Evolutionary conservation across 176 grass and related monocot species (phyloP), one percentile per base, ranked within the genome.

Genomic region (Oryza officinalis): DNA sequence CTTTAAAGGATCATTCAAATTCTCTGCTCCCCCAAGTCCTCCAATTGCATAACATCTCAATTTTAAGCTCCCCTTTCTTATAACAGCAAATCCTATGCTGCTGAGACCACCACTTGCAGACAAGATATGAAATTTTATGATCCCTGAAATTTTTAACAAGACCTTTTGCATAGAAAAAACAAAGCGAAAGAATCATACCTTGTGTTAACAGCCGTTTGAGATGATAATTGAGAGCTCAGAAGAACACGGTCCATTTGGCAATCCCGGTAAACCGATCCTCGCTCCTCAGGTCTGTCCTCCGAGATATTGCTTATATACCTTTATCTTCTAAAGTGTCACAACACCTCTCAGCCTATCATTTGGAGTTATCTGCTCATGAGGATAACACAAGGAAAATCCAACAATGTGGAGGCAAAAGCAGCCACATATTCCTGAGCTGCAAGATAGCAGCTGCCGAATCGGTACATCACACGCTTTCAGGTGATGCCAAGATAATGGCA

Each of bases 311-410:
- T 91, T 93, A 65, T 81, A 86, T 86, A 86, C 66, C 82, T 88
- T 49, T 88, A 87, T 87, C 83, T 13, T 66, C 43, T 74, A 66
- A 23, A 72, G 44, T 67, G 60, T 68, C 41, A 66, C 72, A 78
- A 45, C 57, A 64, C 63, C 25, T 81, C 90, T 84, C 73, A 87
- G 67, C 69, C 81, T 60, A 74, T 27, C 70, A 71, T 37, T 89
- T 92, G 87, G 81, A 93, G 47, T 88, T 93, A 94, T 97, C 92
- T 93, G 84, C 46, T 87, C 66, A 84, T 89, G 82, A 79, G 89
- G 93, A 92, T 90, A 83, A 87, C 32, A 71, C 20, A 79, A 84
- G 76, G 65, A 89, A 93, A 74, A 78, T 31, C 60, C 72, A 37
- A 74, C 40, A 65, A 82, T 68, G 87, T 89, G 83, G 86, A 88